These are phyloP conservation scores for Crithidia brevicula DNA, from an alignment of 208 protist genomes.

Conservation along the genomic window DNA sequence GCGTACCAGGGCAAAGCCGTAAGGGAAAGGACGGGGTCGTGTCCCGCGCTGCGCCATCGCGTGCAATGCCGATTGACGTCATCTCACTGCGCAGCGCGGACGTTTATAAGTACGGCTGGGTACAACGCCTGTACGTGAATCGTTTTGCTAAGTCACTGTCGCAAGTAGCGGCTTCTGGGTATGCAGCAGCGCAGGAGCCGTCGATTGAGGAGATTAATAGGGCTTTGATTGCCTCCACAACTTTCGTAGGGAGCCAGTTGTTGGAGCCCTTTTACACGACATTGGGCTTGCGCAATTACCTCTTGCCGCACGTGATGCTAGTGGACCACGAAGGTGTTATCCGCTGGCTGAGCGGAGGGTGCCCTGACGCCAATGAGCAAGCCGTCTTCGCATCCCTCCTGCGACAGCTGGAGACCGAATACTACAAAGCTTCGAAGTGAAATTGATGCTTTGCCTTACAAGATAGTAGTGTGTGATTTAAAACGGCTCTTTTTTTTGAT, in stretches of 20 bases:
- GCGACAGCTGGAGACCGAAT: slow-evolving; percentile 79
- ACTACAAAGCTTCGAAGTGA: slow-evolving; percentile 48
- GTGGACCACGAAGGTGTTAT: slow-evolving; percentile 83
- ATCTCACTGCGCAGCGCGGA: slow-evolving; percentile 82
- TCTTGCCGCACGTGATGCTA: slow-evolving; percentile 80
- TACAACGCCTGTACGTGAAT: slow-evolving; percentile 75
- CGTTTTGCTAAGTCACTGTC: slow-evolving; percentile 71
- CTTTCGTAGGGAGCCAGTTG: slow-evolving; percentile 78
- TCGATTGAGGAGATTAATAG: slow-evolving; percentile 17
- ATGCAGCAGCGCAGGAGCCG: slow-evolving; percentile 12
- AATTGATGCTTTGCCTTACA: neutral
- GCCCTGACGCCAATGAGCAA: slow-evolving; percentile 76
- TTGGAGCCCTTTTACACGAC: slow-evolving; percentile 74
- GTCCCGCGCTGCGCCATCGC: neutral
- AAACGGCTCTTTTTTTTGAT: neutral
- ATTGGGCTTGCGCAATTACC: slow-evolving; percentile 83
- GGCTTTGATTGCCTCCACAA: slow-evolving; percentile 61
- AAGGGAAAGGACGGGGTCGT: slow-evolving; percentile 8
- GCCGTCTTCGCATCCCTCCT: slow-evolving; percentile 65
- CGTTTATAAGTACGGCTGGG: slow-evolving; percentile 82
- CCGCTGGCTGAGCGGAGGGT: slow-evolving; percentile 82
- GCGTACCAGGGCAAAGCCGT: neutral
- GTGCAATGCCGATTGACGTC: slow-evolving; percentile 73
- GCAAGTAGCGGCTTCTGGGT: neutral
- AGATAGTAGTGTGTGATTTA: neutral